Evolutionary conservation across 2,329 filamentous ascomycete species (phyloP).

Genomic region (Monosporascus sp.): DNA sequence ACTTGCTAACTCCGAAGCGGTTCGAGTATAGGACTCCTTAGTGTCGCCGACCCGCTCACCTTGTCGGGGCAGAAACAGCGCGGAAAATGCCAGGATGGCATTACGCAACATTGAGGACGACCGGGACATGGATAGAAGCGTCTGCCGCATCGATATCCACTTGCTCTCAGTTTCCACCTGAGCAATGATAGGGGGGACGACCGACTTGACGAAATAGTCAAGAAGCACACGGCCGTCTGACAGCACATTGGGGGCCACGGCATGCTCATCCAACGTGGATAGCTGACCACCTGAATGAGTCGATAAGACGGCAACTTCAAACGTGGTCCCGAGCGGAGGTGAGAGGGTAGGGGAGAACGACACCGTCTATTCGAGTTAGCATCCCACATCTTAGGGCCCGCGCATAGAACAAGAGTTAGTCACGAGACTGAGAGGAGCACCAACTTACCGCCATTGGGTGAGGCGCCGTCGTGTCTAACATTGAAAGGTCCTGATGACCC

Average conservation of each 20-base stretch:
- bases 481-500: slow-evolving; percentile 4
- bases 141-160: slow-evolving; percentile 44
- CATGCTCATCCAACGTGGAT: slow-evolving; percentile 11
- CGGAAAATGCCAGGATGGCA: slow-evolving; percentile 48
- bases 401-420: neutral
- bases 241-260: slow-evolving; percentile 15
- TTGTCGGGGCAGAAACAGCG: slow-evolving; percentile 34
- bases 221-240: slow-evolving; percentile 34
- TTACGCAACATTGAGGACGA: slow-evolving; percentile 41
- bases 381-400: neutral
- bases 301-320: slow-evolving; percentile 4
- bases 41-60: slow-evolving; percentile 29
- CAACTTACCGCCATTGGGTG: slow-evolving; percentile 18
- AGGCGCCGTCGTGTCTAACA: slow-evolving; percentile 6
- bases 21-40: slow-evolving; percentile 33
- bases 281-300: slow-evolving; percentile 7
- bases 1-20: slow-evolving; percentile 28
- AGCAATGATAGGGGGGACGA: slow-evolving; percentile 47
- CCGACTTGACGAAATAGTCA: slow-evolving; percentile 43
- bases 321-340: slow-evolving; percentile 1
- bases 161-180: slow-evolving; percentile 48
- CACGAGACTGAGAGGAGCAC: neutral
- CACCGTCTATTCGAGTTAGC: slow-evolving; percentile 3
- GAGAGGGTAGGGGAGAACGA: slow-evolving; percentile 5
- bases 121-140: slow-evolving; percentile 42